Base-by-base conservation (phyloP, 1,284 basidiomycete genomes). In the Phylloboletellus chloephorus region DNA sequence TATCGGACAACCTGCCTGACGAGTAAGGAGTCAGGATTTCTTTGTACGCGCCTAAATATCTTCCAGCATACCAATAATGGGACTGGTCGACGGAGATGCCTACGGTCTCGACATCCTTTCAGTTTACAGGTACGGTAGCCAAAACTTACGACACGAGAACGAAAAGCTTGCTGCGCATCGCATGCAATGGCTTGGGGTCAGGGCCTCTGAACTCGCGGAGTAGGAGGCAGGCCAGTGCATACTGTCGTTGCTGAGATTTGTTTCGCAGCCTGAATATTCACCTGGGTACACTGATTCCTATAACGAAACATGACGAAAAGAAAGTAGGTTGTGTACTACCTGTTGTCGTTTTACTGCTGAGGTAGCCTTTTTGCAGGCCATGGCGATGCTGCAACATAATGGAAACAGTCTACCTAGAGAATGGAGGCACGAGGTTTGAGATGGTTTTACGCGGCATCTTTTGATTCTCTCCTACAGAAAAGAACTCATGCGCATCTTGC, bases 31-130 rank as follows among this genome's bases (percentile, higher is more conserved):
- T 12, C 9, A 17, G 33, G 51, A 48, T 63, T 26, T 26, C 10
- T 44, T 36, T 21, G 7, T 31, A 9, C 8, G 10, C 20, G 17
- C 19, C 15, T 39, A 40, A 31, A 35, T 13, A 3, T 25, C 24
- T 39, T 39, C 11, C 43, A 91, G 85, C 10, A 69, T 88, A 22
- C 83, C 80, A 0, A 72, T 94, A 32, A 61, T 86, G 39, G 82
- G 76, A 0, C 64, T 96, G n/a, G 84, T 95, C 4, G 93, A 97
- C 55, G 85, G 78, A 0, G 93, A 97, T 60, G 82, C 92, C 0
- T 88, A 88, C 59, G 93, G 93, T 2, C 61, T 96, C 28, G 88
- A 92, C 47, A 95, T 97, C 46, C 72, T 91, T 3, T 85, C 86
- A 1, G 84, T 88, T 3, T 96, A 92, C 66, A 83, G 76, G 49